Percentiles rank a stretch among this genome's conserved stretches.
Conservation (phyloP, 2,329 filamentous ascomycete species). For the Neofusicoccum sp. region DNA sequence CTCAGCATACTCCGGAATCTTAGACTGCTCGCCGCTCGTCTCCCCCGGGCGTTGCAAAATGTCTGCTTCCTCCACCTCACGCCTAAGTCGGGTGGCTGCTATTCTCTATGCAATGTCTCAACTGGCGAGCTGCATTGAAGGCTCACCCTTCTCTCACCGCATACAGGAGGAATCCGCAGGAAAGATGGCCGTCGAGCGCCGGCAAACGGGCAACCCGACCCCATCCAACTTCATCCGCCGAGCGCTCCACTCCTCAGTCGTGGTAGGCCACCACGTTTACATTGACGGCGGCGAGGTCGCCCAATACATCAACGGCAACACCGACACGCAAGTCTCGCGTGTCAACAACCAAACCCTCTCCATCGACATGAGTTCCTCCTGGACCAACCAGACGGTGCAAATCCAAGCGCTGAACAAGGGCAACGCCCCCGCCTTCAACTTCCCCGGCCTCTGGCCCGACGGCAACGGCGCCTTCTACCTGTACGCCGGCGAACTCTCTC, state of each 20-base stretch:
- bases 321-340: background rate
- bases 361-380: slow-evolving; percentile 8
- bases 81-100: too few species aligned
- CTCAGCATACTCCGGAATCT: too few species aligned
- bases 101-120: too few species aligned
- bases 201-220: background rate
- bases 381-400: background rate
- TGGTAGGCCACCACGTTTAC: background rate
- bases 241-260: background rate
- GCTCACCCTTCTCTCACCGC: too few species aligned
- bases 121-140: too few species aligned
- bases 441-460: background rate
- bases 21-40: too few species aligned
- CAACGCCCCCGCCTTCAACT: background rate
- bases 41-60: too few species aligned
- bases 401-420: background rate
- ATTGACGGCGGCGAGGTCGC: background rate
- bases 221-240: background rate
- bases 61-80: too few species aligned
- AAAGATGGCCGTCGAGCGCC: background rate
- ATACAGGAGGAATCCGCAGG: too few species aligned
- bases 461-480: background rate
- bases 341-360: background rate
- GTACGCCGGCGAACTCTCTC: background rate
- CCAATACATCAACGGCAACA: background rate